Percentiles rank a stretch among this genome's conserved stretches.
phyloP scores from a whole-genome alignment of 1,139 yeast genomes.

The Hemisphaericaspora lyxosophila region DNA sequence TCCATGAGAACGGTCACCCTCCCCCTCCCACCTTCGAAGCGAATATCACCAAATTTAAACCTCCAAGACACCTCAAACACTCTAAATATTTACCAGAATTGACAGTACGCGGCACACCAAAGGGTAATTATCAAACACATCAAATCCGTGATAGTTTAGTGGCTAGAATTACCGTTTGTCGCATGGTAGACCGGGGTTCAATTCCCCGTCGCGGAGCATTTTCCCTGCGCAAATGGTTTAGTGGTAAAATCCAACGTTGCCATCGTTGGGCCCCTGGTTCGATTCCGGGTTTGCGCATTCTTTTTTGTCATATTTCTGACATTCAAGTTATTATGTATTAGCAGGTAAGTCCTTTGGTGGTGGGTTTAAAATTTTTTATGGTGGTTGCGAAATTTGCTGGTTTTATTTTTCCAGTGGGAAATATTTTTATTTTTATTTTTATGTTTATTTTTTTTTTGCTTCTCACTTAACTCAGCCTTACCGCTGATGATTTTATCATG shows the following conservation, averaged over 20 bases:
- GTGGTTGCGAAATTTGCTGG: too few relatives aligned
- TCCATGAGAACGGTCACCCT: background rate
- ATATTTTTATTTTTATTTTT: too few relatives aligned
- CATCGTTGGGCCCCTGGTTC: slow-evolving; percentile 21
- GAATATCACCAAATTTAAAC: too few relatives aligned
- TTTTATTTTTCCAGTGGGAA: too few relatives aligned
- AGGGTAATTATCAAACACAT: background rate
- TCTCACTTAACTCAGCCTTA: background rate
- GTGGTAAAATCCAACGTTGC: slow-evolving; percentile 21
- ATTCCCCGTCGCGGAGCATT: slow-evolving; percentile 66
- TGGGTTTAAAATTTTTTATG: too few relatives aligned
- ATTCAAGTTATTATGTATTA: slow-evolving; percentile 10
- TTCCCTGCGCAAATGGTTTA: slow-evolving; percentile 25
- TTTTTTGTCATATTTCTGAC: slow-evolving; percentile 5
- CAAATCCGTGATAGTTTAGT: slow-evolving; percentile 49
- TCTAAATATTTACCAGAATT: too few relatives aligned
- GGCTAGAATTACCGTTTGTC: slow-evolving; percentile 53
- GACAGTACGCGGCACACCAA: background rate
- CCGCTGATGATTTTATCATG: too few relatives aligned
- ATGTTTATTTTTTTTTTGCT: background rate
- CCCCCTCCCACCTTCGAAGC: background rate
- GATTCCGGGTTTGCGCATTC: slow-evolving; percentile 18
- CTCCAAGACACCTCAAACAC: too few relatives aligned
- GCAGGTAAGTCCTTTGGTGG: background rate
- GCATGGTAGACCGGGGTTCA: slow-evolving; percentile 72